These are phyloP conservation scores for Cladophialophora bantiana DNA, from an alignment of 2,329 filamentous ascomycete genomes.

Conservation along the genomic window DNA sequence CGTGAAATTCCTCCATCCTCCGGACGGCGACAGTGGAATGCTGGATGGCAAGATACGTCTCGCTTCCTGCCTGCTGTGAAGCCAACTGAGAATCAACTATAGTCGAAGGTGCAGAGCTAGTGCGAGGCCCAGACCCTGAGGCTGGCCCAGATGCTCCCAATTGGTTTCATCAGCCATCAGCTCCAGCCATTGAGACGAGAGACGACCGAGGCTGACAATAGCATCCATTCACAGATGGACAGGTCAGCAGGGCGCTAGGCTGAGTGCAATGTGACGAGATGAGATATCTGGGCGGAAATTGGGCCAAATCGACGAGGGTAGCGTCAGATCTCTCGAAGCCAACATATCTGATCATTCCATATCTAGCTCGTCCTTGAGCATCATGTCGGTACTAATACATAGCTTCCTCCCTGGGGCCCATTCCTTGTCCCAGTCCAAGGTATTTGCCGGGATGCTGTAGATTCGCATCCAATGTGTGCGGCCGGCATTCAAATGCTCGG, in stretches of 20 bases:
- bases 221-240: not conserved
- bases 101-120: not conserved
- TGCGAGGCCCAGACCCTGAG: conserved; percentile 1
- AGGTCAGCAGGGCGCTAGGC: not conserved
- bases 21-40: not conserved
- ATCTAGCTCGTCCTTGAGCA: not conserved
- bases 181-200: not conserved
- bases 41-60: not conserved
- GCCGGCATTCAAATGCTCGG: not conserved
- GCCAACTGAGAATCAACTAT: not conserved
- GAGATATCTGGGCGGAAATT: too few relatives aligned
- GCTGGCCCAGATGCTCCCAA: not conserved
- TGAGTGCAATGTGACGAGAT: too few relatives aligned
- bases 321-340: not conserved
- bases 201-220: not conserved
- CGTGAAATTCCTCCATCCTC: not conserved
- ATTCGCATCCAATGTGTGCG: not conserved
- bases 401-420: not conserved
- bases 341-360: not conserved
- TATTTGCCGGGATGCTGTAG: not conserved
- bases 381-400: conserved; percentile 19
- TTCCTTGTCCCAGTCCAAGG: not conserved
- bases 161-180: conserved; percentile 6
- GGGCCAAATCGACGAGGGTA: not conserved
- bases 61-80: not conserved